Evolutionary conservation across 2,329 filamentous ascomycete genomes (phyloP).

Genomic region (Colletotrichum cordylinicola): DNA sequence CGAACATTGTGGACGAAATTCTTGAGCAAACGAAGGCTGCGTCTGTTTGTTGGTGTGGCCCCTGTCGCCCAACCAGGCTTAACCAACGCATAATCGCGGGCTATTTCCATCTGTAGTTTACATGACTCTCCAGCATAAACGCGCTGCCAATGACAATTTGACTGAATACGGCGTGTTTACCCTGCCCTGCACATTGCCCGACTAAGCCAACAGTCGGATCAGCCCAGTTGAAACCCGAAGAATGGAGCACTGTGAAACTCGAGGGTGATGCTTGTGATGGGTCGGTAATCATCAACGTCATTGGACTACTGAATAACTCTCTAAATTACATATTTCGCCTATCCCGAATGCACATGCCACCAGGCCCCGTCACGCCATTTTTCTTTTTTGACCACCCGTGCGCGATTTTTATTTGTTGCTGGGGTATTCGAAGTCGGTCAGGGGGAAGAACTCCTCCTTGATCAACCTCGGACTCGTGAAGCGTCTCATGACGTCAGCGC

Average conservation of each 20-base stretch:
- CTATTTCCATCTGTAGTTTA: not conserved
- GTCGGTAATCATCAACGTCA: not conserved
- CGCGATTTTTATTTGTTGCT: slow-evolving; percentile 44
- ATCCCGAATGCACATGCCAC: not conserved
- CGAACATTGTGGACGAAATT: not conserved
- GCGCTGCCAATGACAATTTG: not conserved
- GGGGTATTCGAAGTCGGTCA: slow-evolving; percentile 47
- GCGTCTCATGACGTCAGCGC: slow-evolving; percentile 51
- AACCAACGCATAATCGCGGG: not conserved
- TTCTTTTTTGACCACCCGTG: not conserved
- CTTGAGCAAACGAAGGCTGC: not conserved
- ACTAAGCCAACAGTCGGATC: not conserved
- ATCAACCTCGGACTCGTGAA: slow-evolving; percentile 58
- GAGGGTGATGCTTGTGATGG: not conserved
- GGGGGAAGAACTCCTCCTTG: slow-evolving; percentile 51
- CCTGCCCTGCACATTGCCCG: not conserved
- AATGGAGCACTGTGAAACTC: not conserved
- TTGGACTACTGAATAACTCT: not conserved
- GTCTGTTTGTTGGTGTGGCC: not conserved
- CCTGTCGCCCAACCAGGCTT: not conserved
- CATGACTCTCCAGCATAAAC: not conserved
- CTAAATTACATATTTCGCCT: not conserved
- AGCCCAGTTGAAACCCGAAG: not conserved
- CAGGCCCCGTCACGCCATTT: not conserved
- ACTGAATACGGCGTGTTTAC: not conserved